These are phyloP conservation scores for Sistotremastrum suecicum DNA, from an alignment of 768 basidiomycete species.

Conservation along the genomic window DNA sequence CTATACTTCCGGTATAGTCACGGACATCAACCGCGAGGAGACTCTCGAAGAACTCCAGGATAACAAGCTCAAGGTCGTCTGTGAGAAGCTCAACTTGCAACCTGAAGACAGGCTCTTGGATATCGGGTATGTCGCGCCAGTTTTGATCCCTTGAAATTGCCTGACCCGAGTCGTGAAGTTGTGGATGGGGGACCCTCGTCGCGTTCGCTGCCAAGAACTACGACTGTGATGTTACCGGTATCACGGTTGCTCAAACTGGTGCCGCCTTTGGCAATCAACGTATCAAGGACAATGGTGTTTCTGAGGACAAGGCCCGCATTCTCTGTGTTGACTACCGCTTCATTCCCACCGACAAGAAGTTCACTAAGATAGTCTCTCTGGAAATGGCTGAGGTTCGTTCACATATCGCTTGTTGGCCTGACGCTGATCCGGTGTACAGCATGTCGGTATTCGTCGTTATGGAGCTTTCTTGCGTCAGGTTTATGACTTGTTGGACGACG, in stretches of 20 bases:
- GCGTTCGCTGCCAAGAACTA: constrained; percentile 97
- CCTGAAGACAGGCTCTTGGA: constrained; percentile 51
- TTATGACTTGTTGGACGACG: constrained; percentile 86
- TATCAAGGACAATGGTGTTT: constrained; percentile 65
- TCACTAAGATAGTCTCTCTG: constrained; percentile 87
- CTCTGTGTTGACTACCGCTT: constrained; percentile 90
- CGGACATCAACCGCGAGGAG: constrained; percentile 54
- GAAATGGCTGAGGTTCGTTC: constrained; percentile 88
- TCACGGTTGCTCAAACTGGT: constrained; percentile 86
- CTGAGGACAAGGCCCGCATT: constrained; percentile 67
- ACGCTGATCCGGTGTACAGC: constrained; percentile 26
- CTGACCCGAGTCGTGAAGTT: constrained; percentile 13
- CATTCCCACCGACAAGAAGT: constrained; percentile 59
- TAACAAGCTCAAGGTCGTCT: constrained; percentile 93
- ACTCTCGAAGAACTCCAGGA: constrained; percentile 92
- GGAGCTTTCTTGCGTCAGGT: constrained; percentile 79
- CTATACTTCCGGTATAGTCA: constrained; percentile 88
- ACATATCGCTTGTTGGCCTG: background rate
- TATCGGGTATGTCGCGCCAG: constrained; percentile 12
- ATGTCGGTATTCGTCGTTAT: constrained; percentile 93
- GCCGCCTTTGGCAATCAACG: constrained; percentile 85
- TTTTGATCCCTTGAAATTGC: constrained; percentile 65
- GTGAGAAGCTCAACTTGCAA: constrained; percentile 84
- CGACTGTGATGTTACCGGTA: constrained; percentile 89
- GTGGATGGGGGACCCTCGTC: constrained; percentile 93